A percentile compares a stretch with the other conserved stretches of the same genome.
Evolutionary conservation across 768 basidiomycete species (phyloP).

Genomic region (Pleurotus tuoliensis): DNA sequence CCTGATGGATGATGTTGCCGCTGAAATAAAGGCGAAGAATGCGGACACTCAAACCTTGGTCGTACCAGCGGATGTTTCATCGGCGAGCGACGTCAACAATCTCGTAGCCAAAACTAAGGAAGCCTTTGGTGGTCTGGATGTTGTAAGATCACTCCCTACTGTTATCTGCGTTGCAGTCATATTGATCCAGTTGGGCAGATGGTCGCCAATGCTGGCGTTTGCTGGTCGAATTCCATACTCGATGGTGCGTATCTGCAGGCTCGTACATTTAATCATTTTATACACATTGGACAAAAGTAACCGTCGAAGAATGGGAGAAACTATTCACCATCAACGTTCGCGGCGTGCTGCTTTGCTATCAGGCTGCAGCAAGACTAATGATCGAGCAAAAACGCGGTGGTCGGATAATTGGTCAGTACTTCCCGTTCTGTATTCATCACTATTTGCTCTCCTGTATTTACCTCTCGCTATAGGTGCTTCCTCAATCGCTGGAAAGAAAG

Average conservation of each 20-base stretch:
- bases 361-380: constrained; percentile 41
- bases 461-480: constrained; percentile 23
- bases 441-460: neutral
- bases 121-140: constrained; percentile 21
- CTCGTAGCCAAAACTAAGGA: constrained; percentile 21
- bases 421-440: too few relatives aligned
- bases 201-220: constrained; percentile 31
- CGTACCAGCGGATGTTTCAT: constrained; percentile 20
- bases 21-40: constrained; percentile 19
- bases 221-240: constrained; percentile 9
- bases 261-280: neutral
- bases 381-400: constrained; percentile 38
- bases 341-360: constrained; percentile 37
- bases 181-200: constrained; percentile 18
- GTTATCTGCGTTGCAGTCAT: neutral
- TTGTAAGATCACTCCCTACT: constrained; percentile 12
- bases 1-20: constrained; percentile 17
- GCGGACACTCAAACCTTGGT: constrained; percentile 15
- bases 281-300: constrained; percentile 19
- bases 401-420: constrained; percentile 33
- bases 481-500: constrained; percentile 27
- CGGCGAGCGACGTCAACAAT: constrained; percentile 23
- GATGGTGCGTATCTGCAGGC: constrained; percentile 13
- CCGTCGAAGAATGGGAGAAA: constrained; percentile 27
- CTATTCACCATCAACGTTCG: constrained; percentile 33